Evolutionary conservation across 345 rosid genomes (phyloP), one percentile per base, ranked within the genome.

Genomic region (Eutrema yunnanense): DNA sequence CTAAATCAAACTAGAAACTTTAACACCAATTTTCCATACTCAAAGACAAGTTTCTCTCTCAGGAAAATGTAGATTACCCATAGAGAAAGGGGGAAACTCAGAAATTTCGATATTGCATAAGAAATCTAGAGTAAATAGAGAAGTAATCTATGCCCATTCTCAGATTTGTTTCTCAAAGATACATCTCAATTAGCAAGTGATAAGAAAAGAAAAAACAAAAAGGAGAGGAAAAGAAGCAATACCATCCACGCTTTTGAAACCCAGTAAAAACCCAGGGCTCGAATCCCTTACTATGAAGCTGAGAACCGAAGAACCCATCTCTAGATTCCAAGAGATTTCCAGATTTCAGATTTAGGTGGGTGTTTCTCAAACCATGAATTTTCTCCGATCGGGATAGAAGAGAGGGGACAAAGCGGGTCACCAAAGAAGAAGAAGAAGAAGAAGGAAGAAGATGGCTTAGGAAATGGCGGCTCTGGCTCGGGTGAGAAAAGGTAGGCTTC

Each of bases 221-320:
- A 6, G 26, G 36, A 9, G 43, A 37, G 37, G 19, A 27, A 27
- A 38, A 59, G 19, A 4, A n/a, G 9, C 50, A 40, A 53, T 82
- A 87, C 89, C 86, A 61, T 65, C 67, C 52, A 57, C 74, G 73
- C 38, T 76, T 68, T 19, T 57, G 54, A 62, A 65, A 74, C 47
- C 78, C 74, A 71, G 62, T 80, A 51, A 70, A 57, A 14, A 54
- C 66, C 49, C 27, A 14, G 48, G 73, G 63, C 38, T 68, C 75
- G 52, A 74, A 72, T 60, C 46, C 22, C 22, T 22, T 22, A 22
- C 22, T 22, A 36, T 56, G 59, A 62, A 76, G 67, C 65, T 38
- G 72, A 52, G 52, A 41, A 51, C 51, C 26, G 12, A 74, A 74
- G 78, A 75, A 73, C 58, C 81, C 36, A 70, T 59, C 78, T 79